Evolutionary conservation across 192 early-diverging fungal genomes (phyloP), one percentile per base, ranked within the genome.

Genomic region (Rhizoclosmatium globosum): DNA sequence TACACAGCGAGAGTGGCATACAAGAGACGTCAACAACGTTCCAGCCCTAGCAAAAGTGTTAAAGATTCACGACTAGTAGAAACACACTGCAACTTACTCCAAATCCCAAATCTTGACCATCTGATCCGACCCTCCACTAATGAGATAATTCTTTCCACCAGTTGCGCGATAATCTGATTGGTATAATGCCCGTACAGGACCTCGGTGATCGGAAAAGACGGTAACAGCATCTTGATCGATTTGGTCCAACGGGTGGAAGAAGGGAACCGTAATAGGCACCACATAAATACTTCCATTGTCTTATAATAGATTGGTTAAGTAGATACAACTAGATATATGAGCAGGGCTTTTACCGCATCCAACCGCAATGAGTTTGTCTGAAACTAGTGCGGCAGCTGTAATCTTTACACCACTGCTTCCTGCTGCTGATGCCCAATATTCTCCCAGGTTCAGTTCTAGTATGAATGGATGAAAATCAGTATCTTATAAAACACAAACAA

Each of bases 81-180:
- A 11, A 38, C 43, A 38, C 23, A n/a, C 57, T 59, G 68, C n/a
- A 2, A 69, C 23, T 2, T 87, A 94, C 93, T 90, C 90, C 42
- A 93, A 78, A 58, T 90, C 89, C 94, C 94, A 95, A 50, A 94
- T 89, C 71, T 87, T 88, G 11, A 93, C 86, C 9, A 87, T 85
- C 58, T 91, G 93, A 79, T 93, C 92, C 38, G 76, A 76, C 2
- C 90, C 90, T 46, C 92, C 93, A 4, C 92, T 91, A 9, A 95
- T 50, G 4, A 95, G 66, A 77, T 91, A 62, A 41, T 89, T 62
- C 65, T 86, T 79, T 50, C 84, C 84, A 3, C 47, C 69, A n/a
- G 47, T 44, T 43, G 72, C 68, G 23, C 44, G 43, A 23, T n/a
- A 46, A 11, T 77, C 78, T 21, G 91, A 87, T 0, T 87, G 86